phyloP scores from a whole-genome alignment of 2,329 filamentous ascomycete genomes.

The Sporothrix pallida region DNA sequence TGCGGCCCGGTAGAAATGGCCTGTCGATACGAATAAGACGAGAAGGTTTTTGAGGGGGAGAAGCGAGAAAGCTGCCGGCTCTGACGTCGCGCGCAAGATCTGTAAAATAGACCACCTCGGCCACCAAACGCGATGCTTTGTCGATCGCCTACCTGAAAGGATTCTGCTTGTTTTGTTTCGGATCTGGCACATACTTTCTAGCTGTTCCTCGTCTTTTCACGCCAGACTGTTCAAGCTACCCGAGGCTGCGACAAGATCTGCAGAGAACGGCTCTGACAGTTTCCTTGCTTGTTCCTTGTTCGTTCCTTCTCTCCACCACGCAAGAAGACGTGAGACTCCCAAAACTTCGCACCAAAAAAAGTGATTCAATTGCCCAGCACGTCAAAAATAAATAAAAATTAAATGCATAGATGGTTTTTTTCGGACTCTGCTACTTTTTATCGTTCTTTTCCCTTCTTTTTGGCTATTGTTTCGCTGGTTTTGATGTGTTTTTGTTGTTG shows the following conservation, averaged over 20 bases:
- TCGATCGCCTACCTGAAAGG: not conserved
- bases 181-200: conserved; percentile 1
- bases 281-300: conserved; percentile 16
- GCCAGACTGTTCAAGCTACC: not conserved
- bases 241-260: conserved; percentile 15
- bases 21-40: no score
- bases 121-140: not conserved
- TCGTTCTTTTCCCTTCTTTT: no score
- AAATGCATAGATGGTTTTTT: no score
- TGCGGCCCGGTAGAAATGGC: not conserved
- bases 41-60: not conserved
- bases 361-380: no score
- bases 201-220: not conserved
- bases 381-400: no score
- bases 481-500: no score
- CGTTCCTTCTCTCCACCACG: not conserved
- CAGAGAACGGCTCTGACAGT: not conserved
- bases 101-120: no score
- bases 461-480: no score
- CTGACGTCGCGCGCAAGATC: not conserved
- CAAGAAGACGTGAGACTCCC: no score
- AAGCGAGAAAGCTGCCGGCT: not conserved
- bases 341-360: no score
- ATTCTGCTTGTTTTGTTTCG: conserved; percentile 17
- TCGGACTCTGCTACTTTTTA: no score